A percentile compares a stretch with the other conserved stretches of the same genome.
Evolutionary conservation across 176 grass and related monocot species (phyloP).

Genomic region (Musa acuminata): DNA sequence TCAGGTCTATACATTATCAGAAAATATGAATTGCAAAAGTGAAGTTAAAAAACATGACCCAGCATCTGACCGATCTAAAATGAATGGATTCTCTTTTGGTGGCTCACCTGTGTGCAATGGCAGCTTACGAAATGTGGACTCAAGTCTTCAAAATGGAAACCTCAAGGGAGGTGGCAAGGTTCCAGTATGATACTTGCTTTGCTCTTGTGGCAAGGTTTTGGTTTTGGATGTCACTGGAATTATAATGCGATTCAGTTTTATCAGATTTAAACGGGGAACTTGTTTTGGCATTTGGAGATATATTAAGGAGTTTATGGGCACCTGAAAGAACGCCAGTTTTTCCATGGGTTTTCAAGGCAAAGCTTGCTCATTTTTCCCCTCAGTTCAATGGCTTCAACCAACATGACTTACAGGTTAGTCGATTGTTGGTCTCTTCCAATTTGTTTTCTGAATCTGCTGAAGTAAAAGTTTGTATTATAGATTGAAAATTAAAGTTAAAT

Average conservation of each 20-base stretch:
- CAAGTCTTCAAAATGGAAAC: constrained; percentile 35
- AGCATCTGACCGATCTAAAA: constrained; percentile 25
- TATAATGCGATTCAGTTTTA: background rate
- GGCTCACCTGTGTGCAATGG: constrained; percentile 15
- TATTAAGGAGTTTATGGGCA: constrained; percentile 71
- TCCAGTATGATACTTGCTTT: background rate
- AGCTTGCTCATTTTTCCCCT: constrained; percentile 81
- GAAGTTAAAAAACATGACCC: constrained; percentile 44
- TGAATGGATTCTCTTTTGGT: constrained; percentile 3
- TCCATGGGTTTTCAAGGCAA: constrained; percentile 71
- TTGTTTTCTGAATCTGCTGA: background rate
- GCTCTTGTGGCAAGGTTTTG: background rate
- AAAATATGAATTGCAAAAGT: constrained; percentile 30
- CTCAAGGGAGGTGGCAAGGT: constrained; percentile 29
- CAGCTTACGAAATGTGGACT: constrained; percentile 35
- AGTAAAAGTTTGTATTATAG: background rate
- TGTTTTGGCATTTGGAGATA: constrained; percentile 89
- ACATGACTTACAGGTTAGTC: constrained; percentile 91
- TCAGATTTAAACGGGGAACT: constrained; percentile 54
- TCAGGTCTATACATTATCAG: constrained; percentile 76
- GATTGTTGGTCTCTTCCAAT: constrained; percentile 5
- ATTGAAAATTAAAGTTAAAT: background rate
- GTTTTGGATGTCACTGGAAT: background rate
- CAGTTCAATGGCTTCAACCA: constrained; percentile 94
- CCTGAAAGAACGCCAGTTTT: constrained; percentile 44